Evolutionary conservation across 192 early-diverging fungal genomes (phyloP), one percentile per base, ranked within the genome.

Genomic region (Neocallimastix lanati): DNA sequence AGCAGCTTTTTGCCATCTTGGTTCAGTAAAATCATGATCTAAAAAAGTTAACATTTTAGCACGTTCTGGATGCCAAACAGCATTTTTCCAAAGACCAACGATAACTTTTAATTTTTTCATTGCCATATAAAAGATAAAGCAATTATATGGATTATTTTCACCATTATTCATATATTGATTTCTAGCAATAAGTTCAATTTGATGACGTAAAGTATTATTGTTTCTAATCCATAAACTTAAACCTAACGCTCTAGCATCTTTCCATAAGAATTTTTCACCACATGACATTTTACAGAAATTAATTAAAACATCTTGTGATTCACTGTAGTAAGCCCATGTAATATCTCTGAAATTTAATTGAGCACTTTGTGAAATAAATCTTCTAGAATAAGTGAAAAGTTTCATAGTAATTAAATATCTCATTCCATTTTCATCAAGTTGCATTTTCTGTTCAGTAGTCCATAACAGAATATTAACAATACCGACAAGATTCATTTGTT

Each of bases 1-100:
- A 4, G 98, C 98, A 0, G 96, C 96, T 21, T 91, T 95, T 81
- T 89, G 91, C 98, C 98, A 99, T 58, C 94, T 85, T 7, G 92
- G 87, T 78, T 94, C 89, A 21, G 89, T 87, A 88, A 99, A 99
- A 84, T 98, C 94, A 85, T 98, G 93, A 12, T 90, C 87, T 76
- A 99, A 84, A 83, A 99, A 98, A 37, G 89, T 88, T n/a, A 94
- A 76, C 96, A 98, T 98, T 29, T 90, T 90, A 76, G 83, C 85
- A 82, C 95, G 93, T 79, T 99, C 96, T 9, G 93, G 91, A 81
- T 98, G 94, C 29, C 67, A 36, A 77, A 87, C 86, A 4, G 95
- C 92, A 0, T 93, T 90, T 77, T 93, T 92, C 96, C 98, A 99
- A 58, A 99, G 83, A 0, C 94, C 94, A 28, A 92, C 90, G 29